Base-by-base conservation (phyloP, 495 filamentous ascomycete genomes). In the Talaromyces nanjingensis region DNA sequence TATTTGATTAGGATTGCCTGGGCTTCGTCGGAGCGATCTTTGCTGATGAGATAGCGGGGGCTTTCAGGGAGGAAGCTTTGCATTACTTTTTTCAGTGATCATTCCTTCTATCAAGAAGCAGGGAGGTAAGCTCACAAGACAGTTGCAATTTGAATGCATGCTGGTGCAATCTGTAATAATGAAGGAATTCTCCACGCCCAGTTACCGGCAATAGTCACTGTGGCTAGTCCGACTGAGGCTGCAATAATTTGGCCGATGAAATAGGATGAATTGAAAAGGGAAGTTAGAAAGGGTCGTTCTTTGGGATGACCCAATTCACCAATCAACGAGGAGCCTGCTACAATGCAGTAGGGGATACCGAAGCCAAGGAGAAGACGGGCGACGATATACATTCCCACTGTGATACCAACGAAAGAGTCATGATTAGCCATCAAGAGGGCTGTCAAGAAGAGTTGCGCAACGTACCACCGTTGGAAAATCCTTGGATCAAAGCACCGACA, bases 121-220 rank as follows among this genome's bases (percentile, higher is more conserved):
- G 4, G 27, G 29, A 8, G 4, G 22, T 54, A 25, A 27, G 20
- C 52, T 54, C n/a, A 54, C 52, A 54, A 76, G 42, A 87, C 66
- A 20, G 67, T 68, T 34, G n/a, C 11, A 11, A 75, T 59, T 20
- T 75, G 73, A 18, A 75, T 16, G 63, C 65, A 60, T 25, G 73
- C 68, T 1, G 72, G 79, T 7, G 66, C 65, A 53, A 87, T 74
- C 64, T 89, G 87, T 20, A 89, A 64, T 4, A 87, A 58, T 0
- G 82, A 86, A 1, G 86, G 87, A 27, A 88, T 84, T 47, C 85
- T 74, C 87, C 86, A 89, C 4, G 84, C 81, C 86, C 86, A 89
- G 60, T 85, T 75, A 63, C 72, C 79, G 0, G 75, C 31, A 62
- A 88, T 85, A 6, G 67, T 66, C 62, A 84, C 79, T 1, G 85